phyloP scores from a whole-genome alignment of 768 basidiomycete species.

The Hemileccinum impolitum region DNA sequence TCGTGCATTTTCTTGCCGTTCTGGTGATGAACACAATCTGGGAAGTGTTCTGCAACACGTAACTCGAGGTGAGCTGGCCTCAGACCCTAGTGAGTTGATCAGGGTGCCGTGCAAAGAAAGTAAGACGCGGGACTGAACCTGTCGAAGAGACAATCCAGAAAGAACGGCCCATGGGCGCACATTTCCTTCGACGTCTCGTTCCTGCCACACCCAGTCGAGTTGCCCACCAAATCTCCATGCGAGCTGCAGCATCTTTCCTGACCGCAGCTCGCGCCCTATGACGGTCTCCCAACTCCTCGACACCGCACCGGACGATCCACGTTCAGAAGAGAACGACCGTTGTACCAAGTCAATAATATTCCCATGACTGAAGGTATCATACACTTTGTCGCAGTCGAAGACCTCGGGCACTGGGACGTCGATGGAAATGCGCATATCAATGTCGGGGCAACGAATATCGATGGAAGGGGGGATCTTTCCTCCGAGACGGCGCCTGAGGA shows the following conservation, averaged over 20 bases:
- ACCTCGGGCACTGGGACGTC: constrained; percentile 54
- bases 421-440: constrained; percentile 67
- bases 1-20: constrained; percentile 54
- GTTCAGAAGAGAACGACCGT: constrained; percentile 47
- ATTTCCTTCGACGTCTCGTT: constrained; percentile 61
- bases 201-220: constrained; percentile 85
- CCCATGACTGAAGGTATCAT: constrained; percentile 51
- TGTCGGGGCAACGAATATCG: constrained; percentile 65
- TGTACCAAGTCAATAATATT: constrained; percentile 64
- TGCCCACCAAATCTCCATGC: constrained; percentile 74
- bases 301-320: constrained; percentile 6
- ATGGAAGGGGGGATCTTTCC: constrained; percentile 66
- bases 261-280: constrained; percentile 48
- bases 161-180: constrained; percentile 69
- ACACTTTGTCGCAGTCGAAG: constrained; percentile 37
- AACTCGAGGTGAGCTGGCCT: constrained; percentile 64
- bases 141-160: constrained; percentile 68
- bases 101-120: constrained; percentile 9
- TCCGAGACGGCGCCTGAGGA: constrained; percentile 63
- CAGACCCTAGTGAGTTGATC: constrained; percentile 28
- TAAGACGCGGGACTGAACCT: constrained; percentile 42
- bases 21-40: constrained; percentile 40
- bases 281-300: constrained; percentile 58
- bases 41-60: constrained; percentile 67
- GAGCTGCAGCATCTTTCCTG: constrained; percentile 63